Evolutionary conservation across 73 alveolate species (phyloP), one percentile per base, ranked within the genome.

Genomic region (Paramecium biaurelia): DNA sequence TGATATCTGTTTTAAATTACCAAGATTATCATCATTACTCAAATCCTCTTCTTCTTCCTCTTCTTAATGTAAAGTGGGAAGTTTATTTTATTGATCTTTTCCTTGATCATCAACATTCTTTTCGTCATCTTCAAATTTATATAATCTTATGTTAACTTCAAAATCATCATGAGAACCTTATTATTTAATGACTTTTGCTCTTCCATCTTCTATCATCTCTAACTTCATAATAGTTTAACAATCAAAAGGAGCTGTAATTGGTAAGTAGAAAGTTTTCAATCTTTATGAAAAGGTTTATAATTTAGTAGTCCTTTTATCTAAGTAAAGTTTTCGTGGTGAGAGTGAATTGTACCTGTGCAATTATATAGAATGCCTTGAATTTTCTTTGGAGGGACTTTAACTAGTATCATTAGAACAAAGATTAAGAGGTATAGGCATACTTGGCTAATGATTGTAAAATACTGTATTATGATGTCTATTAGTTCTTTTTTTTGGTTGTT

Each of bases 151-250:
- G 15, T 21, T 21, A 37, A 72, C 30, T 35, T 72, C 23, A 20
- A 72, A 72, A 35, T 72, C 86, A 38, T 72, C 86, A 4, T 72
- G n/a, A 12, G 86, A 72, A 34, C 86, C 86, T 34, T 30, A 34
- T 18, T 72, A 15, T 11, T 72, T 35, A 12, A 32, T 37, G 6
- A 42, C 58, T 18, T 14, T 32, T 7, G n/a, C 58, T 35, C 35
- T 35, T 15, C 45, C 59, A 35, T 72, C 58, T 20, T 34, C 45
- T 5, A 72, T 72, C 45, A 72, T 30, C 9, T 63, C 84, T 14
- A 63, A 32, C 11, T 30, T 63, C 21, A 63, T 7, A 63, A 63
- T 63, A 2, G 84, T 63, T 63, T 11, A 63, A 2, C 28, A 26
- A 63, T 63, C 84, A 7, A 63, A 63, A 4, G 84, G 84, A 14